These are phyloP conservation scores for Aspergillus fumigatus DNA, from an alignment of 2,329 filamentous ascomycete genomes.

Conservation along the genomic window DNA sequence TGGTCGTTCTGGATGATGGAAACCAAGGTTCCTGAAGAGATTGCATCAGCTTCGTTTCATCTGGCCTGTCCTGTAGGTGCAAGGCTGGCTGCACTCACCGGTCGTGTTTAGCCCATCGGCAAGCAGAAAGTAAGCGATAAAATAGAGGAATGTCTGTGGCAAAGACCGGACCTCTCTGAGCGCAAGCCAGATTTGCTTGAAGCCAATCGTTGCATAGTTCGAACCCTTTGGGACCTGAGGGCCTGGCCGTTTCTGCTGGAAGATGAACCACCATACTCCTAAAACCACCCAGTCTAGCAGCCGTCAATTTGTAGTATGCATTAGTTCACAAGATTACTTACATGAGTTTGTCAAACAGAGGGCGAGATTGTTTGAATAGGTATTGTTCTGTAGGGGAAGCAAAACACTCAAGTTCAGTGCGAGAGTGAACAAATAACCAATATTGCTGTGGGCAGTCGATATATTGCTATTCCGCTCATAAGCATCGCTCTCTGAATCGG, in stretches of 20 bases:
- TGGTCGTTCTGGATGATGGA: slow-evolving; percentile 40
- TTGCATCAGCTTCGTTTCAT: not conserved
- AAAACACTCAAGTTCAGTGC: slow-evolving; percentile 39
- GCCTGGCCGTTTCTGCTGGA: slow-evolving; percentile 38
- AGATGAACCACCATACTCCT: slow-evolving; percentile 42
- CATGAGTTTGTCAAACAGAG: slow-evolving; percentile 41
- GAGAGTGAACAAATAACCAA: slow-evolving; percentile 38
- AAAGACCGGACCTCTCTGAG: slow-evolving; percentile 35
- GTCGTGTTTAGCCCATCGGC: slow-evolving; percentile 42
- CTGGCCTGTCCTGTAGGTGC: too few species aligned
- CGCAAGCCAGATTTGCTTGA: slow-evolving; percentile 40
- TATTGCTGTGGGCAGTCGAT: slow-evolving; percentile 42
- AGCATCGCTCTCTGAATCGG: not conserved
- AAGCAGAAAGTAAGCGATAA: slow-evolving; percentile 40
- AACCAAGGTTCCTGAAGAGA: slow-evolving; percentile 27
- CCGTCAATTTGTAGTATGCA: not conserved
- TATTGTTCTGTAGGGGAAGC: slow-evolving; percentile 33
- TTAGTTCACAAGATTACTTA: slow-evolving; percentile 14
- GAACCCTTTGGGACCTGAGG: slow-evolving; percentile 38
- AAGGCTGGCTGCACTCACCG: slow-evolving; percentile 13
- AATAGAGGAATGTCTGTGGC: slow-evolving; percentile 40
- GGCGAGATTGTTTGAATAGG: slow-evolving; percentile 38
- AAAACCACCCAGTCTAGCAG: slow-evolving; percentile 38
- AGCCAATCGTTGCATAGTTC: slow-evolving; percentile 38
- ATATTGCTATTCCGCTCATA: slow-evolving; percentile 27